phyloP scores from a whole-genome alignment of 2,329 filamentous ascomycete genomes.

The Fusarium sp. region DNA sequence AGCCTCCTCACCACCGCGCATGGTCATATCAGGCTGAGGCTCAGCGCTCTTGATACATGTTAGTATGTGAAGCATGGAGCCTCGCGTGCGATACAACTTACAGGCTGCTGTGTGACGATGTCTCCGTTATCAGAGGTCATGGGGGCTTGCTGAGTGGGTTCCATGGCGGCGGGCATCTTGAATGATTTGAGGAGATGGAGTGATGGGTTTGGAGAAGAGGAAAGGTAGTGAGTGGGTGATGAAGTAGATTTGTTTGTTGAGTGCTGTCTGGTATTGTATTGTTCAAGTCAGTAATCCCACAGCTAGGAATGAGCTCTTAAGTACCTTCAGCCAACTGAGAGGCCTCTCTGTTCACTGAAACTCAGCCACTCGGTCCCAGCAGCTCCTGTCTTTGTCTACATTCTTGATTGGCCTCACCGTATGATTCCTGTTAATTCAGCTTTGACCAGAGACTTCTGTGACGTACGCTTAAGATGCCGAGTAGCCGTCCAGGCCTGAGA shows the following conservation, averaged over 20 bases:
- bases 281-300: slow-evolving; percentile 20
- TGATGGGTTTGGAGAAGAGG: not conserved
- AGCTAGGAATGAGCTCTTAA: slow-evolving; percentile 21
- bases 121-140: slow-evolving; percentile 50
- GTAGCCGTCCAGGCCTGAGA: slow-evolving; percentile 18
- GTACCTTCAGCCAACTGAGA: slow-evolving; percentile 23
- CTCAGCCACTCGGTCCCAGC: slow-evolving; percentile 8
- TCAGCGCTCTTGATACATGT: slow-evolving; percentile 44
- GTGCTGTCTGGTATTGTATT: slow-evolving; percentile 12
- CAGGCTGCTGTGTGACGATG: slow-evolving; percentile 53
- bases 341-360: slow-evolving; percentile 9
- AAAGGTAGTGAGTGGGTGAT: not conserved
- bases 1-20: slow-evolving; percentile 56
- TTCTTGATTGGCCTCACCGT: slow-evolving; percentile 14
- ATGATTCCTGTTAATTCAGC: not conserved
- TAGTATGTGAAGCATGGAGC: not conserved
- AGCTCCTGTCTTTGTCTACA: not conserved
- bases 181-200: not conserved
- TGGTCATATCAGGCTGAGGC: slow-evolving; percentile 53
- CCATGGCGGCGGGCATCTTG: slow-evolving; percentile 53
- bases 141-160: slow-evolving; percentile 54
- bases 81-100: slow-evolving; percentile 37
- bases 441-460: slow-evolving; percentile 4
- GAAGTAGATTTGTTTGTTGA: slow-evolving; percentile 19
- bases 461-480: slow-evolving; percentile 32